A percentile compares a stretch with the other conserved stretches of the same genome.
Evolutionary conservation across 495 filamentous ascomycete species (phyloP).

Genomic region (Aspergillus biplanus): DNA sequence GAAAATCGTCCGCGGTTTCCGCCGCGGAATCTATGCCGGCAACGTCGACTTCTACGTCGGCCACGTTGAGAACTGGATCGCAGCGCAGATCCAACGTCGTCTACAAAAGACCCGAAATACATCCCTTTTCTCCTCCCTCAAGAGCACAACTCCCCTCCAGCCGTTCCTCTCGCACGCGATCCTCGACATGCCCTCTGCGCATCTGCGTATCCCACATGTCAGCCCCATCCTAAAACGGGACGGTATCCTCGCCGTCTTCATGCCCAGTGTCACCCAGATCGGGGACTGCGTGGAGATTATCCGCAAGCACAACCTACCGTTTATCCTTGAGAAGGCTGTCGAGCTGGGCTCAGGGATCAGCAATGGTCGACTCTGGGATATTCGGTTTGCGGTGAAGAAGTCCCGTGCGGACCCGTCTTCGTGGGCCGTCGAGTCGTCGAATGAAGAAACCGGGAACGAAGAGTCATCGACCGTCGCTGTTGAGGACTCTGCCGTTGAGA

Average conservation of each 20-base stretch:
- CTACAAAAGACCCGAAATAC: slow-evolving; percentile 18
- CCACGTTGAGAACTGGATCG: slow-evolving; percentile 65
- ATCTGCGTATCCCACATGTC: slow-evolving; percentile 61
- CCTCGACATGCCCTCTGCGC: slow-evolving; percentile 68
- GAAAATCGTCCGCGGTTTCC: slow-evolving; percentile 64
- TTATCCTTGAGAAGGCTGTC: slow-evolving; percentile 63
- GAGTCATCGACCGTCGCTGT: not conserved
- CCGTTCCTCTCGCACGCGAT: slow-evolving; percentile 70
- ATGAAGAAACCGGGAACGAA: not conserved
- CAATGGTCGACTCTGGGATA: slow-evolving; percentile 66
- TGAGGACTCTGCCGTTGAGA: not conserved
- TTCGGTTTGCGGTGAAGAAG: slow-evolving; percentile 56
- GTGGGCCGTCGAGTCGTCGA: slow-evolving; percentile 24
- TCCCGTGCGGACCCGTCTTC: slow-evolving; percentile 46
- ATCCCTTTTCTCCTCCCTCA: slow-evolving; percentile 24
- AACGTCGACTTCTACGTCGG: slow-evolving; percentile 74
- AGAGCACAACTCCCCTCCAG: slow-evolving; percentile 22
- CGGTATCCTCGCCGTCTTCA: slow-evolving; percentile 69
- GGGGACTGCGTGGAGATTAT: slow-evolving; percentile 59
- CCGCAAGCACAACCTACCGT: slow-evolving; percentile 51
- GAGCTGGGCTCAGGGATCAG: slow-evolving; percentile 64
- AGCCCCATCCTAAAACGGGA: slow-evolving; percentile 59
- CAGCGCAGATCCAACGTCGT: slow-evolving; percentile 47
- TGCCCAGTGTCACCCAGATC: slow-evolving; percentile 79
- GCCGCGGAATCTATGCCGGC: slow-evolving; percentile 66